Evolutionary conservation across 805 yeast genomes (phyloP).

Genomic region (Candida tammaniensis): DNA sequence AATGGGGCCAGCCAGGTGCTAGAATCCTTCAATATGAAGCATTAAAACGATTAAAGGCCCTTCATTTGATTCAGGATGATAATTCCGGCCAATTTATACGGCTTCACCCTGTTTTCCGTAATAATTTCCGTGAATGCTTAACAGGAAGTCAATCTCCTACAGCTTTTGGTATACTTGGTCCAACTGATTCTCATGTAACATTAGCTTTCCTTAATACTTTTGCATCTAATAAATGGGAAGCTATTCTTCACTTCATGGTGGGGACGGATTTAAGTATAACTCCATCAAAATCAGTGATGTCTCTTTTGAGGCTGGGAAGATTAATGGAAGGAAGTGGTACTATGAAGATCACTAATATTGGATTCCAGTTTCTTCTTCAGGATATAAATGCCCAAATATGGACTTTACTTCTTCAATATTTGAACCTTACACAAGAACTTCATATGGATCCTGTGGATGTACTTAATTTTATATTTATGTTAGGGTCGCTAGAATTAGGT

Average conservation of each 20-base stretch:
- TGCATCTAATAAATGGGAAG: slow-evolving; percentile 90
- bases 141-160: slow-evolving; percentile 70
- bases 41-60: slow-evolving; percentile 65
- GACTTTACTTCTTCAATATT: slow-evolving; percentile 84
- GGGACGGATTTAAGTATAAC: slow-evolving; percentile 72
- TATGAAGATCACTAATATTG: slow-evolving; percentile 79
- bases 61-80: slow-evolving; percentile 72
- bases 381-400: slow-evolving; percentile 93
- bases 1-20: slow-evolving; percentile 69
- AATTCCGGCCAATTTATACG: slow-evolving; percentile 45
- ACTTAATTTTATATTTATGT: slow-evolving; percentile 85
- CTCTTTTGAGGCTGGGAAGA: slow-evolving; percentile 73
- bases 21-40: slow-evolving; percentile 69
- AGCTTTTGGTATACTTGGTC: slow-evolving; percentile 75
- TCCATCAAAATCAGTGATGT: slow-evolving; percentile 82
- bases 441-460: slow-evolving; percentile 97
- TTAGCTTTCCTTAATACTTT: slow-evolving; percentile 70
- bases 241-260: slow-evolving; percentile 95
- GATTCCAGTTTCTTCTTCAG: slow-evolving; percentile 91
- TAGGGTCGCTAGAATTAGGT: slow-evolving; percentile 91
- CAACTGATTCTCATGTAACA: slow-evolving; percentile 46
- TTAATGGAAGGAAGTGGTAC: slow-evolving; percentile 69
- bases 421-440: slow-evolving; percentile 77
- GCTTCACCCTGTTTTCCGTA: slow-evolving; percentile 70
- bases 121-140: slow-evolving; percentile 74